These are phyloP conservation scores for Plasmopara viticola DNA, from an alignment of 352 stramenopile genomes.

Conservation along the genomic window DNA sequence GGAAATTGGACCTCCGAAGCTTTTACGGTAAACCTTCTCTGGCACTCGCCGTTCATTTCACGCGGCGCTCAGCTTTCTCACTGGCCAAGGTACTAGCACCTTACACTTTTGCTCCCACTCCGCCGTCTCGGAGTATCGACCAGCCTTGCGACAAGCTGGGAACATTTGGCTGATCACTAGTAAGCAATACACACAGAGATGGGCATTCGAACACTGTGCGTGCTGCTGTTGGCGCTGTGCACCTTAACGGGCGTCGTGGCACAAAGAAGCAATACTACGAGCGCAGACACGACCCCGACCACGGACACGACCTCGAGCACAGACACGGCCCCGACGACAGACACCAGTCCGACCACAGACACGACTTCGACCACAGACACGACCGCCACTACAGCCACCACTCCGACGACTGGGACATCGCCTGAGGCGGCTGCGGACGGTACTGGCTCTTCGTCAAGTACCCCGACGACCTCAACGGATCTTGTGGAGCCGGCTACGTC, in stretches of 20 bases:
- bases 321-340: conserved; percentile 6
- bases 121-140: conserved; percentile 19
- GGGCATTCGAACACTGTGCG: conserved; percentile 13
- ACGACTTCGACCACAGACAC: conserved; percentile 1
- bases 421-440: conserved; percentile 2
- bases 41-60: conserved; percentile 14
- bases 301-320: conserved; percentile 9
- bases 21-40: conserved; percentile 28
- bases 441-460: conserved; percentile 14
- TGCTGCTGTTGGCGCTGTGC: conserved; percentile 20
- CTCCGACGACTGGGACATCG: conserved; percentile 3
- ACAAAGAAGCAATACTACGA: conserved; percentile 24
- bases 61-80: conserved; percentile 15
- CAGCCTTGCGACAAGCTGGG: not conserved
- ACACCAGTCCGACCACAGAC: conserved; percentile 17
- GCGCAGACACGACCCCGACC: conserved; percentile 2
- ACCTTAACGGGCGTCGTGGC: conserved; percentile 14
- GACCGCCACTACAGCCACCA: not conserved
- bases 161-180: conserved; percentile 6
- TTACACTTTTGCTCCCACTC: conserved; percentile 15
- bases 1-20: not conserved
- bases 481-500: conserved; percentile 15
- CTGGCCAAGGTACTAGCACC: conserved; percentile 10
- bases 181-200: conserved; percentile 14
- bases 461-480: conserved; percentile 15